Evolutionary conservation across 2,329 filamentous ascomycete species (phyloP).

Genomic region (Diaporthe helianthi): DNA sequence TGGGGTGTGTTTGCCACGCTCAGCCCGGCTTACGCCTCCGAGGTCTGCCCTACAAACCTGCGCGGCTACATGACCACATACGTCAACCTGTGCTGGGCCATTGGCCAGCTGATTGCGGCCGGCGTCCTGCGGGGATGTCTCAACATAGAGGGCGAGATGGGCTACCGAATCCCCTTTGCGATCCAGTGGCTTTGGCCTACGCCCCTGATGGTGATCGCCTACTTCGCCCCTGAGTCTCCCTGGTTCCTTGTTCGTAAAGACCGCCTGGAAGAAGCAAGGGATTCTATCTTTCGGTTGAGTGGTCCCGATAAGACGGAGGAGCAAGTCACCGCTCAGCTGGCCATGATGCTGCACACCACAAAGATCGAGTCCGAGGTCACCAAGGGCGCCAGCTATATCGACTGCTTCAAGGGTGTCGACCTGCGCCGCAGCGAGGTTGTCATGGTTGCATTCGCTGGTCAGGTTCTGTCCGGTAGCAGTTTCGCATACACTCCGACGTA

Average conservation of each 20-base stretch:
- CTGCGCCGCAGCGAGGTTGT: constrained; percentile 49
- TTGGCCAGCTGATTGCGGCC: constrained; percentile 14
- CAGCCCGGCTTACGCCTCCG: constrained; percentile 53
- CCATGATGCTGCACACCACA: constrained; percentile 53
- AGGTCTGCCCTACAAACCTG: constrained; percentile 15
- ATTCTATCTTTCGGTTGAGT: constrained; percentile 54
- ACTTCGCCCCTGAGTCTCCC: constrained; percentile 53
- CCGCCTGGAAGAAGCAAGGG: constrained; percentile 53
- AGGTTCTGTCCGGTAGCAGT: constrained; percentile 45
- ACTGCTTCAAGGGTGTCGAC: constrained; percentile 52
- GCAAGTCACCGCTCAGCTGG: constrained; percentile 46
- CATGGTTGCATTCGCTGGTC: constrained; percentile 44
- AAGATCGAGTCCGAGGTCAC: constrained; percentile 45
- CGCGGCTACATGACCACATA: constrained; percentile 22
- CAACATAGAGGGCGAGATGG: constrained; percentile 29
- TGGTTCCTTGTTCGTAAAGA: constrained; percentile 59
- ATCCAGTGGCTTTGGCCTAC: constrained; percentile 40
- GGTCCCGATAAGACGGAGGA: constrained; percentile 46
- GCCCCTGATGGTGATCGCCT: constrained; percentile 26
- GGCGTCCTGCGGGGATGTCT: constrained; percentile 6
- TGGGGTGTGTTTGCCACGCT: constrained; percentile 55
- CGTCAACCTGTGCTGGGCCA: constrained; percentile 19
- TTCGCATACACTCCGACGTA: constrained; percentile 50
- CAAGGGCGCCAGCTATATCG: constrained; percentile 46
- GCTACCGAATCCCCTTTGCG: constrained; percentile 40